Conservation (phyloP, 805 yeast genomes). For the Kazachstania bromeliacearum region DNA sequence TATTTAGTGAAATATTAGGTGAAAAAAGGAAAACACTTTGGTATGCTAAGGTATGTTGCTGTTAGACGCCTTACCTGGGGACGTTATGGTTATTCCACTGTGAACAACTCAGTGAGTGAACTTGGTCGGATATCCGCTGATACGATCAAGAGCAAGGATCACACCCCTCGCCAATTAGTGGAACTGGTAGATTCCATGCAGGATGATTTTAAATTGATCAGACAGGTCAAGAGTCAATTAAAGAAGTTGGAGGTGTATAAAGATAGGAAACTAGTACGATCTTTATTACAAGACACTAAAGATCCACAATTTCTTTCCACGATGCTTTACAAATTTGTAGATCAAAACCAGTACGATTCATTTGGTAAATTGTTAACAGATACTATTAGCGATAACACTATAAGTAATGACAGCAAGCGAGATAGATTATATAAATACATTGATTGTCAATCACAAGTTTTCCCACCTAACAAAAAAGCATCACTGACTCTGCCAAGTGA, state of each 20-base stretch:
- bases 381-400: not conserved
- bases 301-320: not conserved
- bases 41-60: too few species aligned
- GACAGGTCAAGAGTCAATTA: not conserved
- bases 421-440: not conserved
- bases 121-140: too few species aligned
- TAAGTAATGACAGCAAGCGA: not conserved
- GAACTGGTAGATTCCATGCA: not conserved
- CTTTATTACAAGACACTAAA: not conserved
- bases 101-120: too few species aligned
- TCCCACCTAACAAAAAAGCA: not conserved
- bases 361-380: not conserved
- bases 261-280: not conserved
- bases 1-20: too few species aligned
- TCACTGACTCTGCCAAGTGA: slow-evolving; percentile 10
- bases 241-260: not conserved
- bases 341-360: not conserved
- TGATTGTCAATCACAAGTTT: not conserved
- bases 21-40: too few species aligned
- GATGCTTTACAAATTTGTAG: not conserved
- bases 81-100: too few species aligned
- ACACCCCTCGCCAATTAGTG: too few species aligned
- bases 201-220: not conserved
- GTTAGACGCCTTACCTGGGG: too few species aligned
- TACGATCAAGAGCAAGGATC: too few species aligned